These are phyloP conservation scores for Malassezia obtusa DNA, from an alignment of 1,284 basidiomycete genomes.

Conservation along the genomic window DNA sequence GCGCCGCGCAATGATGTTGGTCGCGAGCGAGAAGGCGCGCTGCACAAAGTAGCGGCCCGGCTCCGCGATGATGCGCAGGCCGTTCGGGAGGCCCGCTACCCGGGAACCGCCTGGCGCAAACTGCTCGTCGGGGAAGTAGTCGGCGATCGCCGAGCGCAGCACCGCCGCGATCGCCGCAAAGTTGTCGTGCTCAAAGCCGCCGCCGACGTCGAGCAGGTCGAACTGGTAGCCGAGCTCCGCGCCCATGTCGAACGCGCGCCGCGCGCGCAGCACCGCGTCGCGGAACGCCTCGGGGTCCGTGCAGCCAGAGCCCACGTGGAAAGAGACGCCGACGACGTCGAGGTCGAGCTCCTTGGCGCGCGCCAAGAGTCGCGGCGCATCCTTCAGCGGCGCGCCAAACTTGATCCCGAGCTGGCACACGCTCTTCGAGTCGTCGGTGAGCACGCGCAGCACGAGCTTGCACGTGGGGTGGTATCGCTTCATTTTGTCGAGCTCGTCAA, in stretches of 20 bases:
- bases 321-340: constrained; percentile 86
- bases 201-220: constrained; percentile 79
- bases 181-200: constrained; percentile 83
- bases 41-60: constrained; percentile 92
- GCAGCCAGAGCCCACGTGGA: constrained; percentile 96
- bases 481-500: constrained; percentile 93
- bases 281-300: constrained; percentile 82
- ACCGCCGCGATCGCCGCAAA: constrained; percentile 73
- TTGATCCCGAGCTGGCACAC: constrained; percentile 88
- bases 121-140: constrained; percentile 67
- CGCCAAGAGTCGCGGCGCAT: constrained; percentile 68
- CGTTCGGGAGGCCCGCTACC: constrained; percentile 51
- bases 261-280: constrained; percentile 77
- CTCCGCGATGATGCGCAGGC: constrained; percentile 82
- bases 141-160: constrained; percentile 63
- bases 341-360: constrained; percentile 71
- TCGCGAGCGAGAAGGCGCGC: constrained; percentile 81
- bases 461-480: constrained; percentile 70
- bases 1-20: constrained; percentile 78
- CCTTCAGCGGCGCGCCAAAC: constrained; percentile 81
- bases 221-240: constrained; percentile 71
- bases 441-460: constrained; percentile 81
- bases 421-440: constrained; percentile 92
- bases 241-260: constrained; percentile 78
- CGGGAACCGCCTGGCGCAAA: constrained; percentile 39